Evolutionary conservation across 192 early-diverging fungal genomes (phyloP).

Genomic region (Mortierella claussenii): DNA sequence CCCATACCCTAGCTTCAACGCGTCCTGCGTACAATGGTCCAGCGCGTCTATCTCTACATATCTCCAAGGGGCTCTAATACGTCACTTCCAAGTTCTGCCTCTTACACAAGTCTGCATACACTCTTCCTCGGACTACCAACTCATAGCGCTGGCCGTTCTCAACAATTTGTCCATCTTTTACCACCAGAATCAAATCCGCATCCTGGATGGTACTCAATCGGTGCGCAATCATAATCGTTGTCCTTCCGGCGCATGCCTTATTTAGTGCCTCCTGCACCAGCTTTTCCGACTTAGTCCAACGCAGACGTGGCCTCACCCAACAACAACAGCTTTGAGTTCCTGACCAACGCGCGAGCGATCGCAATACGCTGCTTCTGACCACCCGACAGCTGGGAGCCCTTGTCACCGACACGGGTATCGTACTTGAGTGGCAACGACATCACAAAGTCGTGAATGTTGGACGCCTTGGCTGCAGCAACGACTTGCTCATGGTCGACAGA

Average conservation of each 20-base stretch:
- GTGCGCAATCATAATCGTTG: slow-evolving; percentile 79
- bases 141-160: slow-evolving; percentile 78
- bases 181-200: slow-evolving; percentile 79
- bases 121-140: slow-evolving; percentile 64
- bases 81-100: slow-evolving; percentile 78
- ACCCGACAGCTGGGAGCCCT: slow-evolving; percentile 67
- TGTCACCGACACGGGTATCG: slow-evolving; percentile 67
- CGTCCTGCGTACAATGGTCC: too few species aligned
- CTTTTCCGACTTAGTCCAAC: slow-evolving; percentile 78
- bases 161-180: slow-evolving; percentile 68
- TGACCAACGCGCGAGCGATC: slow-evolving; percentile 74
- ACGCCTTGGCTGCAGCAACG: slow-evolving; percentile 54
- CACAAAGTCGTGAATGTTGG: slow-evolving; percentile 67
- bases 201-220: slow-evolving; percentile 85
- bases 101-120: slow-evolving; percentile 61
- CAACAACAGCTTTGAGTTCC: slow-evolving; percentile 71
- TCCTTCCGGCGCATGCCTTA: slow-evolving; percentile 68
- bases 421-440: slow-evolving; percentile 62
- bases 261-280: slow-evolving; percentile 83
- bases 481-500: slow-evolving; percentile 56
- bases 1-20: too few species aligned
- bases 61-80: too few species aligned
- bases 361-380: slow-evolving; percentile 77
- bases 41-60: too few species aligned
- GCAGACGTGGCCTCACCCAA: slow-evolving; percentile 86